Conservation (phyloP, 176 grass and related monocot species). For the Guadua angustifolia region DNA sequence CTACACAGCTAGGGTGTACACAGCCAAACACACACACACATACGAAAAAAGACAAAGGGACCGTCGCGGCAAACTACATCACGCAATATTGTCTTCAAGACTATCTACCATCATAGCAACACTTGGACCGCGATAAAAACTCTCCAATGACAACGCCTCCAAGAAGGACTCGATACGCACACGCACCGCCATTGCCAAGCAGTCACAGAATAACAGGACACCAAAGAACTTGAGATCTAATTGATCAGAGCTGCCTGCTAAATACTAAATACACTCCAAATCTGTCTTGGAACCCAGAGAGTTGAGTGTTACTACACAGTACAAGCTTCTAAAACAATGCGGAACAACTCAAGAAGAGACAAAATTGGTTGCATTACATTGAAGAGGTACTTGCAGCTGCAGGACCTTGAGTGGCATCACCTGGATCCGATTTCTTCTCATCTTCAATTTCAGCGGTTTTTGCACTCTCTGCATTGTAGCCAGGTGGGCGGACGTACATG, state of each 20-base stretch:
- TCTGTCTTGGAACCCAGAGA: neutral
- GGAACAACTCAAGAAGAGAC: neutral
- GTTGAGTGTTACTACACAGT: neutral
- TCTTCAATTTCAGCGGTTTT: slow-evolving; percentile 93
- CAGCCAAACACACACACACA: too few species aligned
- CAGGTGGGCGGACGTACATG: slow-evolving; percentile 93
- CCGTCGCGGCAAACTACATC: too few species aligned
- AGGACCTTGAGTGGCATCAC: slow-evolving; percentile 42
- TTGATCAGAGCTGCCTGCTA: neutral
- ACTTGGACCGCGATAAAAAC: too few species aligned
- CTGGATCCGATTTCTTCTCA: slow-evolving; percentile 71
- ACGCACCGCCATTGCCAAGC: too few species aligned
- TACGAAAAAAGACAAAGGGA: too few species aligned
- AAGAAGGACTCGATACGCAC: too few species aligned
- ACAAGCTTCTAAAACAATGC: neutral
- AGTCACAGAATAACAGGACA: neutral
- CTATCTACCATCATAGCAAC: too few species aligned
- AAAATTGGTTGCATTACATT: slow-evolving; percentile 51
- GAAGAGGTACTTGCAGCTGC: slow-evolving; percentile 53
- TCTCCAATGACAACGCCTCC: too few species aligned
- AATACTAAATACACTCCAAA: slow-evolving; percentile 8
- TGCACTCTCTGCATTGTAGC: slow-evolving; percentile 93
- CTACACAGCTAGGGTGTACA: too few species aligned
- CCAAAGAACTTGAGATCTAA: neutral
- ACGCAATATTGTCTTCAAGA: too few species aligned